Base-by-base conservation (phyloP, 495 filamentous ascomycete genomes). In the Aspergillus campestris region DNA sequence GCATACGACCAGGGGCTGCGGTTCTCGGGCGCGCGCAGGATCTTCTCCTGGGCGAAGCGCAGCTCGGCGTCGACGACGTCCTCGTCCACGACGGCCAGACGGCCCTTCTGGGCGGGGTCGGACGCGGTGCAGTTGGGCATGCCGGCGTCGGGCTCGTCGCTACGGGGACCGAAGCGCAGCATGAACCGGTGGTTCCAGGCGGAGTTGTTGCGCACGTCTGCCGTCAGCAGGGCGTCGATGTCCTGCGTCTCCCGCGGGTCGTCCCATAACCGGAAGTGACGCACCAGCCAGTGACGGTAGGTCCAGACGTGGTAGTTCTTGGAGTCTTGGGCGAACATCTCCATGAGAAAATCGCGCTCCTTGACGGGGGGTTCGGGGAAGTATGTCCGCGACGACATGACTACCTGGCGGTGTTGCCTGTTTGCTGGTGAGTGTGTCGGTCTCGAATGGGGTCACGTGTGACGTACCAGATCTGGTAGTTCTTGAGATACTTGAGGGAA, bases 271-370 rank as follows among this genome's bases (percentile, higher is more conserved):
- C 70, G 71, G 57, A 97, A 86, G 53, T 87, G 86, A 30, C 78
- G 76, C 32, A 96, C 88, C 1, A 97, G 72, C 79, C 90, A 97
- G 66, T 95, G 92, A 10, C 87, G 78, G 63, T 97, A 97, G 42
- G 82, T 86, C 91, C 92, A 98, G 33, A 98, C 94, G 62, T 98
- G 92, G 60, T 97, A 97, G 70, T 98, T 98, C 64, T 98, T 98
- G 9, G 82, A 77, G 63, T 98, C 92, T 52, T 82, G 73, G 45
- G 75, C 75, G 35, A 98, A 86, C 79, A 96, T 96, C 34, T 73
- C 56, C 47, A 73, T 74, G 36, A 95, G 77, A 70, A 98, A 98
- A 32, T 71, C 69, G 27, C 67, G 60, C 68, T 98, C 92, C 12
- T 75, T 69, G 11, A 72, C 37, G 29, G 72, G 69, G 36, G 83